Evolutionary conservation across 2,329 filamentous ascomycete species (phyloP).

Genomic region (Aurifilum marmelostoma): DNA sequence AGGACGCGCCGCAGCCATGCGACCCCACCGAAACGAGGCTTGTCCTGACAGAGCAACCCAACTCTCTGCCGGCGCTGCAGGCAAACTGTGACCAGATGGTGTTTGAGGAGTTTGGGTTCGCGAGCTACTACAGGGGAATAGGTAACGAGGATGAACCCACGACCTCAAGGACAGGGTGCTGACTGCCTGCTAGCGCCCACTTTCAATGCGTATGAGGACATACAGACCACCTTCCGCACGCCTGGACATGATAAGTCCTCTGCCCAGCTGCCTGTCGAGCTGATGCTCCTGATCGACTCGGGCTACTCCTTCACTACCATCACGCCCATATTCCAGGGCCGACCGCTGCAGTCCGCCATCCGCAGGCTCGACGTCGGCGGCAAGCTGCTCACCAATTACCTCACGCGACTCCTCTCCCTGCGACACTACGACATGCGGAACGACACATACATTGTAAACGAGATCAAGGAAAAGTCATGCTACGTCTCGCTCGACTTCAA

Average conservation of each 20-base stretch:
- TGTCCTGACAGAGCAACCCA: slow-evolving; percentile 83
- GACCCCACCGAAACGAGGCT: slow-evolving; percentile 83
- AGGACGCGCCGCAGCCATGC: slow-evolving; percentile 67
- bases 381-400: slow-evolving; percentile 89
- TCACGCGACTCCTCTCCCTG: slow-evolving; percentile 86
- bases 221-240: slow-evolving; percentile 70
- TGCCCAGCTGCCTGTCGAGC: slow-evolving; percentile 67
- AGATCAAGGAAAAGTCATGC: slow-evolving; percentile 90
- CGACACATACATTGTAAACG: slow-evolving; percentile 90
- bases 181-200: slow-evolving; percentile 58
- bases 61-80: slow-evolving; percentile 78
- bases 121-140: slow-evolving; percentile 77
- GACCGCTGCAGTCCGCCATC: slow-evolving; percentile 77
- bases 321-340: slow-evolving; percentile 81
- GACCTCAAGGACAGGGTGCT: background rate
- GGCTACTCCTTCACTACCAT: slow-evolving; percentile 93
- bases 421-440: slow-evolving; percentile 96
- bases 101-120: slow-evolving; percentile 96
- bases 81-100: slow-evolving; percentile 94
- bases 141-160: slow-evolving; percentile 53
- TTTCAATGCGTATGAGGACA: slow-evolving; percentile 82
- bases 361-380: slow-evolving; percentile 89
- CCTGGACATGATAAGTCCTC: slow-evolving; percentile 50
- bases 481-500: slow-evolving; percentile 81
- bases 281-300: slow-evolving; percentile 85